phyloP scores from a whole-genome alignment of 2,329 filamentous ascomycete genomes.

The Colletotrichum neosansevieriae region DNA sequence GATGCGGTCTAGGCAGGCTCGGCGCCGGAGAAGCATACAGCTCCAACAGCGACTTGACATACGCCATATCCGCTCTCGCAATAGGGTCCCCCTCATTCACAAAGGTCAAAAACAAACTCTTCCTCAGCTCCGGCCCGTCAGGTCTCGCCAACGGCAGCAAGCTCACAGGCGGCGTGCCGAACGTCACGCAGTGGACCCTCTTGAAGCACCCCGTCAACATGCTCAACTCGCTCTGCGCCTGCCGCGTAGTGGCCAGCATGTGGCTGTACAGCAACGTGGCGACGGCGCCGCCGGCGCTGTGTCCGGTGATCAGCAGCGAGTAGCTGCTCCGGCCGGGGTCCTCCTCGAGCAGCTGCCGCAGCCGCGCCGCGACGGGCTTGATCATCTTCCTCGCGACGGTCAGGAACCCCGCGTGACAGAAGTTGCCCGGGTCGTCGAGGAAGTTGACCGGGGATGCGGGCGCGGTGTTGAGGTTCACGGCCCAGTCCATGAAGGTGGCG shows the following conservation, averaged over 20 bases:
- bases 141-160: slow-evolving; percentile 76
- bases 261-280: slow-evolving; percentile 84
- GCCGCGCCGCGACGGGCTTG: slow-evolving; percentile 75
- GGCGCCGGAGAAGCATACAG: slow-evolving; percentile 75
- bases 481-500: slow-evolving; percentile 86
- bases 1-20: not conserved
- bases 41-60: slow-evolving; percentile 78
- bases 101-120: slow-evolving; percentile 82
- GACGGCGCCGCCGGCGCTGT: slow-evolving; percentile 87
- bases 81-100: slow-evolving; percentile 91
- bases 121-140: slow-evolving; percentile 59
- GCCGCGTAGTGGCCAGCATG: slow-evolving; percentile 71
- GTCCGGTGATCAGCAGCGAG: slow-evolving; percentile 85
- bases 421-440: slow-evolving; percentile 81
- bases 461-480: slow-evolving; percentile 80
- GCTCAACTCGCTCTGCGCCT: slow-evolving; percentile 75
- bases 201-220: slow-evolving; percentile 78
- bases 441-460: slow-evolving; percentile 76
- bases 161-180: slow-evolving; percentile 84
- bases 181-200: slow-evolving; percentile 85
- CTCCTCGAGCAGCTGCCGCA: slow-evolving; percentile 78
- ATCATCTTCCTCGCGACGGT: slow-evolving; percentile 82
- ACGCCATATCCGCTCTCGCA: slow-evolving; percentile 79
- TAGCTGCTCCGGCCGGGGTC: slow-evolving; percentile 74
- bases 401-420: slow-evolving; percentile 85